Evolutionary conservation across 768 basidiomycete species (phyloP).

Genomic region (Strobilomyces echinocephalus): DNA sequence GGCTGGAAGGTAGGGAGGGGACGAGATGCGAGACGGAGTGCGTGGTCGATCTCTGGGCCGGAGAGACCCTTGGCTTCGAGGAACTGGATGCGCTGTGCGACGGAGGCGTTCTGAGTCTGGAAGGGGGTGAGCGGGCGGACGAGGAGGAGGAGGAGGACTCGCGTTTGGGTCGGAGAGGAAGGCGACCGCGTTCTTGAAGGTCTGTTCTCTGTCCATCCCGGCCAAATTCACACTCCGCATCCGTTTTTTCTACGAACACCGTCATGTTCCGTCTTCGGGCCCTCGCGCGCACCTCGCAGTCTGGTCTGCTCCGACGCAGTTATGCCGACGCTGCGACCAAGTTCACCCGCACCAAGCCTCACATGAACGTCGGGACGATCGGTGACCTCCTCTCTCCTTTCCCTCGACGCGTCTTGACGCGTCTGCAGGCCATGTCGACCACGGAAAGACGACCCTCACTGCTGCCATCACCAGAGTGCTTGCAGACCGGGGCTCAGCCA

Average conservation of each 20-base stretch:
- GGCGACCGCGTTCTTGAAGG: constrained; percentile 68
- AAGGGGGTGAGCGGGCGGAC: background rate
- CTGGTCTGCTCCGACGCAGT: constrained; percentile 37
- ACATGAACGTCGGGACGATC: constrained; percentile 95
- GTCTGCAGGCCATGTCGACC: constrained; percentile 81
- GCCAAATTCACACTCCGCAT: constrained; percentile 30
- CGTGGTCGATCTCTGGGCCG: constrained; percentile 78
- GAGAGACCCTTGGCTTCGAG: constrained; percentile 93
- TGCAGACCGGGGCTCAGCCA: constrained; percentile 62
- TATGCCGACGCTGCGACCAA: constrained; percentile 64
- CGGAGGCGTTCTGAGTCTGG: constrained; percentile 71
- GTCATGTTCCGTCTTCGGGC: constrained; percentile 30
- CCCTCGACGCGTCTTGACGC: constrained; percentile 17
- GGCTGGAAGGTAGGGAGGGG: constrained; percentile 40
- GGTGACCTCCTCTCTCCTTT: constrained; percentile 37
- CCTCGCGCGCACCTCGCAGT: background rate
- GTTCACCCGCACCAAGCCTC: constrained; percentile 75
- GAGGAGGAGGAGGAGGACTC: constrained; percentile 7
- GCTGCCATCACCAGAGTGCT: constrained; percentile 95
- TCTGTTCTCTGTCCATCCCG: constrained; percentile 43
- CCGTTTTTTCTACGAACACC: constrained; percentile 10
- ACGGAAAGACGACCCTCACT: constrained; percentile 96
- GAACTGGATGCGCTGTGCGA: constrained; percentile 86
- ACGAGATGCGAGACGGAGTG: constrained; percentile 54
- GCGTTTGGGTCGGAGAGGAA: constrained; percentile 88